Base-by-base conservation (phyloP, 352 stramenopile genomes). In the Nothophytophthora sp. region DNA sequence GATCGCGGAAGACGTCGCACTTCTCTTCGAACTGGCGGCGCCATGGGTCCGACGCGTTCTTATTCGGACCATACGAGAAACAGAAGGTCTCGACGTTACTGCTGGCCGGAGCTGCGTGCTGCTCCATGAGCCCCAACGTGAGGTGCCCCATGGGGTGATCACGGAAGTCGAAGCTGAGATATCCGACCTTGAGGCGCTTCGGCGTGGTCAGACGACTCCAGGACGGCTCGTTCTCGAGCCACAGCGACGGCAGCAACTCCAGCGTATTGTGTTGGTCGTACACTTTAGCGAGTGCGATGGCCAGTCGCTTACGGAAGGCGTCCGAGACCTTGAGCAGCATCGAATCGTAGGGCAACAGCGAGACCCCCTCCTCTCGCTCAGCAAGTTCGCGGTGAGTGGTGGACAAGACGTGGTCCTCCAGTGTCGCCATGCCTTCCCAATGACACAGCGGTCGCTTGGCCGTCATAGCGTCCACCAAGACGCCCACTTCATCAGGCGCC, bases 111-210 rank as follows among this genome's bases (percentile, higher is more conserved):
- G n/a, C n/a, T n/a, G n/a, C n/a, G 64, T 98, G 92, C 63, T 96
- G 74, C 3, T 83, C 84, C 57, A 98, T 97, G 1, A 97, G 73
- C 53, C 73, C 87, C 57, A 95, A 82, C 88, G 97, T 96, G 27
- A 98, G 66, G 55, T 97, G 88, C n/a, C 77, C 82, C 19, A 97
- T 41, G 7, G 93, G 92, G 47, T 98, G 91, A 56, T 98, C 97
- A 7, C 88, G 81, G 25, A 98, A 73, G 54, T 98, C 86, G 4
- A 77, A 95, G 10, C 82, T 96, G 19, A 98, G 81, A 60, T 98
- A 95, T 5, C 92, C 92, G 22, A 97, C 75, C 15, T 82, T 81
- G 4, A 97, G 55, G 1, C 87, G 80, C 58, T 95, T 71, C 28
- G 76, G 63, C 23, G 70, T 72, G 3, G 44, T n/a, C 1, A 32